Percentiles rank a stretch among this genome's conserved stretches.
Conservation (phyloP, 2,329 filamentous ascomycete genomes). For the Truncatella angustata region DNA sequence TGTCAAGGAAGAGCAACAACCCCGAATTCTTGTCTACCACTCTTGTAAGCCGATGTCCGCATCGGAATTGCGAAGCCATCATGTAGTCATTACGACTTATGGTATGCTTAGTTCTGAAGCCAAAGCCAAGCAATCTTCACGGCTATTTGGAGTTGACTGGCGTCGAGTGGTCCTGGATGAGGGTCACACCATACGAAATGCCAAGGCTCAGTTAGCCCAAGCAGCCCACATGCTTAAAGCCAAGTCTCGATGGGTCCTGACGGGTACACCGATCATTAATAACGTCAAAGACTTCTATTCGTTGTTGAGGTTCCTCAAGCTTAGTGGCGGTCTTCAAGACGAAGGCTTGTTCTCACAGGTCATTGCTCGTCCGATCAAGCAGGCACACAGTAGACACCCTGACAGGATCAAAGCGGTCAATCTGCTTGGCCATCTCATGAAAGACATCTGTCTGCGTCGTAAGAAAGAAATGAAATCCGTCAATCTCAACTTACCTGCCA, state of each 20-base stretch:
- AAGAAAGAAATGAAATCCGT: constrained; percentile 89
- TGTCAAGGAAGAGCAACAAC: constrained; percentile 58
- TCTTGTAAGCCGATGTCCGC: constrained; percentile 52
- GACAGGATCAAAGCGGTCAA: constrained; percentile 45
- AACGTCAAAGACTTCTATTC: constrained; percentile 79
- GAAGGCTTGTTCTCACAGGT: constrained; percentile 71
- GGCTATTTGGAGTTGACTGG: constrained; percentile 59
- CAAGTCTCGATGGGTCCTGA: constrained; percentile 74
- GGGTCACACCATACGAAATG: constrained; percentile 79
- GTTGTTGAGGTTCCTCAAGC: constrained; percentile 71
- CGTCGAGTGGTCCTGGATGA: constrained; percentile 79
- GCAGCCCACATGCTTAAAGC: constrained; percentile 68
- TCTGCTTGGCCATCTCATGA: constrained; percentile 72
- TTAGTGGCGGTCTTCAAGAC: constrained; percentile 74
- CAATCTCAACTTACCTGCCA: constrained; percentile 72
- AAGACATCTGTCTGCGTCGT: constrained; percentile 75
- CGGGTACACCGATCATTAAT: constrained; percentile 82
- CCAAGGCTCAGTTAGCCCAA: constrained; percentile 67
- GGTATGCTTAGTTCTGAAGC: constrained; percentile 71
- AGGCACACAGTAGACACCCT: constrained; percentile 8
- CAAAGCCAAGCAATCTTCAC: constrained; percentile 43
- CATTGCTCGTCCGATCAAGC: constrained; percentile 58
- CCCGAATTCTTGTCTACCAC: constrained; percentile 74
- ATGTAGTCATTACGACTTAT: constrained; percentile 84
- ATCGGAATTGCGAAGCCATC: constrained; percentile 60